phyloP scores from a whole-genome alignment of 78 protist species.

The Bodo saltans region DNA sequence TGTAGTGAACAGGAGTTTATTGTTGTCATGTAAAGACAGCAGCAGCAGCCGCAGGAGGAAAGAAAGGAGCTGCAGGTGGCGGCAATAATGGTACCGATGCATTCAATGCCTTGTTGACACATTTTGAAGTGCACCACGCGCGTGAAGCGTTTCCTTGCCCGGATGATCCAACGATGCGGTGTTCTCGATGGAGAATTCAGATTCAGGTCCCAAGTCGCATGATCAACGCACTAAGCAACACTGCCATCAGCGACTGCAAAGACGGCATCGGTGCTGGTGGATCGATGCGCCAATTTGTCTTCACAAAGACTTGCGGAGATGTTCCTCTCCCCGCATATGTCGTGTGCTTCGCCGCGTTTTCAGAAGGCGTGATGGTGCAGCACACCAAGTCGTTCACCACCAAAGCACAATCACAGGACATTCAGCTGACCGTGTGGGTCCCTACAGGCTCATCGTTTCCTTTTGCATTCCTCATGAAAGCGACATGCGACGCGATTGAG shows the following conservation, averaged over 20 bases:
- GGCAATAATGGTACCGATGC: no score
- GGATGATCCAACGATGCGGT: conserved; percentile 1
- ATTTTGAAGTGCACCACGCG: conserved; percentile 18
- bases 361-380: background rate
- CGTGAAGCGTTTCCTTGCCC: conserved; percentile 17
- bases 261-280: no score
- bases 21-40: no score
- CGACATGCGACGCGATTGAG: background rate
- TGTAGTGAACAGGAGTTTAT: no score
- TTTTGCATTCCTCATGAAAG: background rate
- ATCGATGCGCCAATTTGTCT: no score
- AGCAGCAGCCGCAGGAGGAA: no score
- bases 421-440: background rate
- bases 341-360: background rate
- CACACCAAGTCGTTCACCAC: background rate
- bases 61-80: no score
- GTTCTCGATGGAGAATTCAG: no score
- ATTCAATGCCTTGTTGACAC: no score
- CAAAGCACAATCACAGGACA: background rate
- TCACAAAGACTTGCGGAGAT: no score
- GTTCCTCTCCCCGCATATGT: conserved; percentile 23
- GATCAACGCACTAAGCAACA: background rate
- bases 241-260: background rate
- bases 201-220: background rate
- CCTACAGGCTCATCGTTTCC: background rate